Base-by-base conservation (phyloP, 2,329 filamentous ascomycete species). In the Cryoendolithus antarcticus region DNA sequence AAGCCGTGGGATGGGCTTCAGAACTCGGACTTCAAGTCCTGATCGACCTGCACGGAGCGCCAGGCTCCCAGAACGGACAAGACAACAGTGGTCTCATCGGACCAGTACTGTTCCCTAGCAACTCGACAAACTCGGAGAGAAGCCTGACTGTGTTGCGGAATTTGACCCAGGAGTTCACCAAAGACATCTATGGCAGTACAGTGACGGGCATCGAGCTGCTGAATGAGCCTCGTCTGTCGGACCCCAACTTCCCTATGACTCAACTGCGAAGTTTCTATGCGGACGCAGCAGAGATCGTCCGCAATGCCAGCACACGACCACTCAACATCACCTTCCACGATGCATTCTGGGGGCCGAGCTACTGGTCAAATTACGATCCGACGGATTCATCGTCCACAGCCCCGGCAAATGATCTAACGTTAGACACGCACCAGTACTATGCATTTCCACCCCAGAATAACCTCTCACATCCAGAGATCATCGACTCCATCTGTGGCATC, bases 1-100 rank as follows among this genome's bases (percentile, higher is more conserved):
- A 38, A 13, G 45, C 50, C 9, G 48, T 53, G 19, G 39, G 48
- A 32, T 54, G 51, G 51, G 48, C 50, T n/a, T 33, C 42, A 4
- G 47, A 51, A 28, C 6, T 49, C 4, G 51, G 43, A 12, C 39
- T 54, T 9, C 43, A 38, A 9, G 50, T 53, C 40, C 37, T 75
- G 49, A 68, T 77, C 34, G 74, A 77, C 48, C 61, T 76, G 4
- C 74, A 77, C 50, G 72, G 70, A 28, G 69, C 67, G 2, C 72
- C 38, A 61, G 66, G 67, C 31, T 70, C 65, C 2, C 74, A 77
- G 48, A 77, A 77, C 44, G 74, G 75, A 6, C 77, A 72, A 51
- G 75, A 79, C 54, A 77, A 79, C 55, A 74, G 69, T 31, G 75
- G 75, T 9, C 37, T 50, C 13, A 40, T 48, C 28, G 51, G 43